Evolutionary conservation across 2,329 filamentous ascomycete genomes (phyloP), one percentile per base, ranked within the genome.

Genomic region (Fusarium domesticum): DNA sequence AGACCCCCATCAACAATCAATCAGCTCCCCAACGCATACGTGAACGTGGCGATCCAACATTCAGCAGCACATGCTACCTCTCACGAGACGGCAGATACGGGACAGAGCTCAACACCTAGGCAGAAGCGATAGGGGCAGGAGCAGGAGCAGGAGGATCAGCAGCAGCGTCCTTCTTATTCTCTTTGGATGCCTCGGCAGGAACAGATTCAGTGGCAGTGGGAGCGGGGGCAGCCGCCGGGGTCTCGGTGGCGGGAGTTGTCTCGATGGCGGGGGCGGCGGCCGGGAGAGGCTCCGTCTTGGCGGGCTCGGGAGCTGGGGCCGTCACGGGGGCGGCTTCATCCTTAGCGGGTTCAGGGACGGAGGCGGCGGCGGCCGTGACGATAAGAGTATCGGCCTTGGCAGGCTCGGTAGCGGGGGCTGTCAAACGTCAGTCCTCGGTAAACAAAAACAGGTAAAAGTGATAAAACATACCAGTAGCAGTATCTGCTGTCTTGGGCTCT

Each of bases 271-370:
- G 46, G 17, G 61, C 50, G 25, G 53, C 53, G n/a, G 50, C 53
- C 31, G 56, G 51, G 28, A 37, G 53, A 49, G 45, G 35, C 18
- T 51, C 53, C 39, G 57, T 51, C 48, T 60, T 58, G 34, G 63
- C 51, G 35, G 59, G 53, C 33, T 63, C 54, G 25, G 61, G 45
- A 36, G 59, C 49, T 6, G 62, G 47, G 19, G 53, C 48, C n/a
- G 54, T 45, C 35, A 54, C 62, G n/a, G 62, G 49, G 10, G 56
- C 56, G 16, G 62, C 48, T 20, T 63, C 63, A n/a, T 62, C 52
- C 45, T 61, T 55, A 47, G 37, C 52, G 25, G 56, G 48, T 50
- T 53, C 56, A 28, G 59, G 53, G 34, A 58, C 56, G 3, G 62
- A 51, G 45, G 58, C 56, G n/a, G n/a, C n/a, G n/a, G n/a, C n/a